A percentile compares a stretch with the other conserved stretches of the same genome.
Evolutionary conservation across 2,329 filamentous ascomycete species (phyloP).

Genomic region (Aspergillus aculeatinus): DNA sequence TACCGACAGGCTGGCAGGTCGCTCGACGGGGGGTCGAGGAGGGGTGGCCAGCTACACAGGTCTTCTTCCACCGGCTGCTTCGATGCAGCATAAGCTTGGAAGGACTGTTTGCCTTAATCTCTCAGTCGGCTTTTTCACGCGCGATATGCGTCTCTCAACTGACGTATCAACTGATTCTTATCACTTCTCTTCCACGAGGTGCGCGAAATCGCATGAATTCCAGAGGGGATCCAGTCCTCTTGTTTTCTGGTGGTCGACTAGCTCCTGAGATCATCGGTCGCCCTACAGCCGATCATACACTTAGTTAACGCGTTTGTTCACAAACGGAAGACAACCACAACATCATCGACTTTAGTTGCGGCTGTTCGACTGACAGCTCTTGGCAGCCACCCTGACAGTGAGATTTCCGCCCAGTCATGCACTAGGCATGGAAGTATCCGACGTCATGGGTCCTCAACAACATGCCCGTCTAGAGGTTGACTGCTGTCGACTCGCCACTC

Average conservation of each 20-base stretch:
- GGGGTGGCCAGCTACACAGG: conserved; percentile 15
- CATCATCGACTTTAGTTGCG: background rate
- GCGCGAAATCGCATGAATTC: conserved; percentile 19
- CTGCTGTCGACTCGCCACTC: too few relatives aligned
- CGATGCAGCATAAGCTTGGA: too few relatives aligned
- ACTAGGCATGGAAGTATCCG: too few relatives aligned
- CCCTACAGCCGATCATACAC: background rate
- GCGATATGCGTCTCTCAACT: too few relatives aligned
- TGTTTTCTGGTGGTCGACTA: conserved; percentile 23
- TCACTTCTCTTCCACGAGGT: conserved; percentile 17
- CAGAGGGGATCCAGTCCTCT: conserved; percentile 21
- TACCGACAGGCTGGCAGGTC: conserved; percentile 19
- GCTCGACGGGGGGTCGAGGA: conserved; percentile 14
- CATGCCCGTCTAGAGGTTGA: too few relatives aligned
- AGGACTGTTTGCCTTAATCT: too few relatives aligned
- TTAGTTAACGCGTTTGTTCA: conserved; percentile 1
- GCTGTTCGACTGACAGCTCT: conserved; percentile 13
- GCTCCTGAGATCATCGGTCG: conserved; percentile 11
- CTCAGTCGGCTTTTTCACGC: too few relatives aligned
- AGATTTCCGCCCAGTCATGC: conserved; percentile 16
- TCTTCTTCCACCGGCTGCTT: background rate
- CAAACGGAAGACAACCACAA: background rate
- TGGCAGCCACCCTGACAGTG: conserved; percentile 19
- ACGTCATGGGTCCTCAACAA: too few relatives aligned
- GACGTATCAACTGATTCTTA: background rate